Evolutionary conservation across 345 rosid species (phyloP).

Genomic region (Eutrema japonicum): DNA sequence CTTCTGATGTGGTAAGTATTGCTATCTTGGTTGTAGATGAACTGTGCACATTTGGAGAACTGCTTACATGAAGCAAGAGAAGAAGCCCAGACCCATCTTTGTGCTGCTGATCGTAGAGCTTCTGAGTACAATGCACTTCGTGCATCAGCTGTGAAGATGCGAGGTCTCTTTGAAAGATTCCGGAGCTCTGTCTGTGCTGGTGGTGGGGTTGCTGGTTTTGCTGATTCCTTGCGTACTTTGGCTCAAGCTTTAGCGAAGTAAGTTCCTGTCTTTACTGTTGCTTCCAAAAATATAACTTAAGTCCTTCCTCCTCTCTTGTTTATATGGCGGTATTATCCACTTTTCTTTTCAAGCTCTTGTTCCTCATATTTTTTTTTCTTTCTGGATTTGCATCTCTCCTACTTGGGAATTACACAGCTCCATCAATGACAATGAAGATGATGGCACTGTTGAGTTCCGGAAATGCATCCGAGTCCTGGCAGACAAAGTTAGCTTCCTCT

Average conservation of each 20-base stretch:
- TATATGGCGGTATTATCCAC: conserved; percentile 3
- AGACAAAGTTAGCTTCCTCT: conserved; percentile 79
- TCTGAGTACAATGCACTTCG: conserved; percentile 79
- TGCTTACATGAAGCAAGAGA: conserved; percentile 98
- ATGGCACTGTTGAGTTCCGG: conserved; percentile 68
- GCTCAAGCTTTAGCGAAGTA: conserved; percentile 94
- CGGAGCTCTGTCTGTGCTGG: conserved; percentile 63
- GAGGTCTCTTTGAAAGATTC: conserved; percentile 81
- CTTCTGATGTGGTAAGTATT: conserved; percentile 9
- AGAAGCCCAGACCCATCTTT: conserved; percentile 96
- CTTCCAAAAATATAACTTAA: conserved; percentile 8
- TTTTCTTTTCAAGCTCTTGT: conserved; percentile 17
- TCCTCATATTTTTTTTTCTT: conserved; percentile 20
- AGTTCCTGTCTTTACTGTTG: conserved; percentile 42
- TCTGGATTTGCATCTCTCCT: conserved; percentile 29
- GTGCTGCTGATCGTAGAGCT: conserved; percentile 91
- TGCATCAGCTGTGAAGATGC: conserved; percentile 88
- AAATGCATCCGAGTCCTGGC: conserved; percentile 76
- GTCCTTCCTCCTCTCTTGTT: not conserved
- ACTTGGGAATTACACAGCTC: conserved; percentile 59
- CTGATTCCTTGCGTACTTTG: conserved; percentile 72
- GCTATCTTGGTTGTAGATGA: conserved; percentile 67
- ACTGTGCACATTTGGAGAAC: conserved; percentile 96
- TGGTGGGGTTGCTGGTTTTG: conserved; percentile 73
- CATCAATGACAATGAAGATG: conserved; percentile 71